Percentiles rank a stretch among this genome's conserved stretches.
phyloP scores from a whole-genome alignment of 2,329 filamentous ascomycete genomes.

The Aspergillus costaricaensis region DNA sequence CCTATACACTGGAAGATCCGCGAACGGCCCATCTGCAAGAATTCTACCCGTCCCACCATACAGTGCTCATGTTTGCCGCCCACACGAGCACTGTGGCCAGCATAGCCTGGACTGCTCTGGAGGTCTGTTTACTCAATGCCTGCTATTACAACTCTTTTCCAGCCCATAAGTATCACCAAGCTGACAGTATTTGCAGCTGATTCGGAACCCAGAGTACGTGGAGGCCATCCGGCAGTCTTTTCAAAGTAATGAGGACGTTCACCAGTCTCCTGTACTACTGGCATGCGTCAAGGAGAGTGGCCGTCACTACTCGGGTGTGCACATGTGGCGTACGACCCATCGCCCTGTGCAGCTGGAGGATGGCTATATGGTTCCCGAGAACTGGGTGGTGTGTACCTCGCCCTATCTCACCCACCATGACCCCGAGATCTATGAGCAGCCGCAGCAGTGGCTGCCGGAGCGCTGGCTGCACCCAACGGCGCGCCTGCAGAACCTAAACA shows the following conservation, averaged over 20 bases:
- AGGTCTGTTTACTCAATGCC: background rate
- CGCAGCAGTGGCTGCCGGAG: background rate
- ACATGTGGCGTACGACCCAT: background rate
- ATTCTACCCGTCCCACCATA: slow-evolving; percentile 6
- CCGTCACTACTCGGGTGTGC: slow-evolving; percentile 1
- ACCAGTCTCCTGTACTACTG: background rate
- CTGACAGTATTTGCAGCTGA: background rate
- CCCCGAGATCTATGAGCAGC: background rate
- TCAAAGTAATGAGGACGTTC: background rate
- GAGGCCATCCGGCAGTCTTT: background rate
- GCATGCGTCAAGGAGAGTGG: slow-evolving; percentile 4
- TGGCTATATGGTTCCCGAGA: background rate
- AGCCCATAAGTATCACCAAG: background rate
- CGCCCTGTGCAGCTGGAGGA: background rate
- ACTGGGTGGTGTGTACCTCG: slow-evolving; percentile 3
- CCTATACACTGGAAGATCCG: slow-evolving; percentile 6
- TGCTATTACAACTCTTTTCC: background rate
- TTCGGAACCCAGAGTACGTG: background rate
- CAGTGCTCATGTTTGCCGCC: slow-evolving; percentile 8
- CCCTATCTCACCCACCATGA: slow-evolving; percentile 6
- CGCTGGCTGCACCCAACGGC: background rate
- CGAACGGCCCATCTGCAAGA: slow-evolving; percentile 2
- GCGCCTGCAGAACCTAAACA: background rate
- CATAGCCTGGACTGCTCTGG: slow-evolving; percentile 4
- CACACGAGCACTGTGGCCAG: slow-evolving; percentile 10